Base-by-base conservation (phyloP, 1,284 basidiomycete genomes). In the Tylopilus sp. region DNA sequence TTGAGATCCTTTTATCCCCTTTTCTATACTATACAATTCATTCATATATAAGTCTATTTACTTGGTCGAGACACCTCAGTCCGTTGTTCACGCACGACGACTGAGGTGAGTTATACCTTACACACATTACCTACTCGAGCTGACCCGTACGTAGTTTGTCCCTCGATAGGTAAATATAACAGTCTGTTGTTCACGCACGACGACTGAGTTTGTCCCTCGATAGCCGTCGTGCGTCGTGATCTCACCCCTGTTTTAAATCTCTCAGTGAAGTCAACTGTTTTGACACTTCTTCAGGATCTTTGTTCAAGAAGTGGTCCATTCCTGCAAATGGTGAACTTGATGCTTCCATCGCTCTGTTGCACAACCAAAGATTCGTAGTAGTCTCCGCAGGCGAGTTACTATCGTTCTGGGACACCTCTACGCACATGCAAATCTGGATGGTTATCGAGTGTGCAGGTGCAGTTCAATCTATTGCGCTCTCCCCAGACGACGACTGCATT, bases 331-430 rank as follows among this genome's bases (percentile, higher is more conserved):
- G 25, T 32, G 8, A 5, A 1, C 2, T 20, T 20, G n/a, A n/a
- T n/a, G 6, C 33, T 19, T 57, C 43, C 13, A 19, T 57, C 14
- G 28, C 10, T 1, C 11, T 52, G n/a, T 17, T 49, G 2, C 15
- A 4, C 28, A 43, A 43, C 7, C 39, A 47, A 29, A 49, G 28
- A 3, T 56, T 59, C 14, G 11, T 33, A 4, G 57, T 24, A 4
- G 11, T 35, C 9, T 7, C 7, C 3, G 11, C n/a, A 1, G 6
- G 2, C 10, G 1, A 19, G 0, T 31, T 43, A 4, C 4, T 58
- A 2, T 51, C 52, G 6, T 55, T 58, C 39, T 58, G 57, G 57
- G 57, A 57, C 26, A 9, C 32, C n/a, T 50, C 53, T 5, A 43
- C 43, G 0, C 24, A 43, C 3, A 5, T 0, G 13, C 54, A 57